Percentiles rank a stretch among this genome's conserved stretches.
Conservation (phyloP, 176 grass and related monocot species). For the Zoysia japonica region DNA sequence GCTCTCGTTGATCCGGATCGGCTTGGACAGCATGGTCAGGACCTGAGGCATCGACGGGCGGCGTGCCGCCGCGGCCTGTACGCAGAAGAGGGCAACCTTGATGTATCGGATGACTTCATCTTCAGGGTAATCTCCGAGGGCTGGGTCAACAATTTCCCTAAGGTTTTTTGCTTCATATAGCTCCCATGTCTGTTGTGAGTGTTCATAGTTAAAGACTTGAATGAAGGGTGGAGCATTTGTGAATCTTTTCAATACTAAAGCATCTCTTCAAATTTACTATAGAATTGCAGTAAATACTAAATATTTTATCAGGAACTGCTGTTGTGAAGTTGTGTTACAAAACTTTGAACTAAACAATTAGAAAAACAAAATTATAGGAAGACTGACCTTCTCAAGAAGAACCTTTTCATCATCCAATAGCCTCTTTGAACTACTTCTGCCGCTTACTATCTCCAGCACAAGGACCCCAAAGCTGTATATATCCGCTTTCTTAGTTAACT, state of each 20-base stretch:
- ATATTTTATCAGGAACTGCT: neutral
- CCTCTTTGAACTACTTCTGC: conserved; percentile 67
- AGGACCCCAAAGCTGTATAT: conserved; percentile 92
- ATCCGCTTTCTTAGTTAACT: conserved; percentile 92
- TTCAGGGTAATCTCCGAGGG: conserved; percentile 60
- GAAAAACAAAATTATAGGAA: neutral
- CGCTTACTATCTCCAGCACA: conserved; percentile 71
- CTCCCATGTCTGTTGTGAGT: conserved; percentile 68
- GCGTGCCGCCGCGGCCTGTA: conserved; percentile 58
- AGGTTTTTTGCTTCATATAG: conserved; percentile 62
- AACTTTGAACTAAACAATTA: conserved; percentile 1
- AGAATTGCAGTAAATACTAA: neutral
- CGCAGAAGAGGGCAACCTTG: conserved; percentile 90
- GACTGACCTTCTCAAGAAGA: conserved; percentile 75
- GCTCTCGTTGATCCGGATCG: conserved; percentile 69
- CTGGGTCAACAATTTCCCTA: conserved; percentile 61
- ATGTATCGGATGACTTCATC: conserved; percentile 69
- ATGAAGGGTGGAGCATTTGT: neutral
- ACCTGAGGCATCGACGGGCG: conserved; percentile 80
- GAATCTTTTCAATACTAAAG: neutral
- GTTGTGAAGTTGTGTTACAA: neutral
- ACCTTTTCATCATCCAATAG: conserved; percentile 55
- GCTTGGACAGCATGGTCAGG: conserved; percentile 74
- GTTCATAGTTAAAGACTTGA: conserved; percentile 24
- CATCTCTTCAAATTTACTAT: neutral